Evolutionary conservation across 495 filamentous ascomycete species (phyloP).

Genomic region (Trichoderma erinaceum): DNA sequence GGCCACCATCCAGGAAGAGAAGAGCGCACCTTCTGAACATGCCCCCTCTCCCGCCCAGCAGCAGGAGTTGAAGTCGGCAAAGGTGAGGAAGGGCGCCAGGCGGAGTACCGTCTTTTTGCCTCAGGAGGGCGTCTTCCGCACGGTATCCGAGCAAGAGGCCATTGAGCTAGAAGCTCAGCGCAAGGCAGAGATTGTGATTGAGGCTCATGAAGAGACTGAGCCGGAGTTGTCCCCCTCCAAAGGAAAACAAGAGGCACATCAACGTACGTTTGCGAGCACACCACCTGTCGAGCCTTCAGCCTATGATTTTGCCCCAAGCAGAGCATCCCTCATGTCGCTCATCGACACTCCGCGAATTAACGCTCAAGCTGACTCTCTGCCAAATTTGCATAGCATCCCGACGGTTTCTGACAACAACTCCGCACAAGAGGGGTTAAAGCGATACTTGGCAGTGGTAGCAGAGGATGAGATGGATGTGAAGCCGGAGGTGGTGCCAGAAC

Average conservation of each 20-base stretch:
- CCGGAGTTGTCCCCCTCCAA: constrained; percentile 14
- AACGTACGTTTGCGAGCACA: constrained; percentile 34
- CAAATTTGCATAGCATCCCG: constrained; percentile 29
- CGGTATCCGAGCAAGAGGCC: constrained; percentile 41
- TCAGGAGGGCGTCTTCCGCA: constrained; percentile 47
- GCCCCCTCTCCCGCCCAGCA: neutral
- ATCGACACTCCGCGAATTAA: constrained; percentile 43
- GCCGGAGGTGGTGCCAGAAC: neutral
- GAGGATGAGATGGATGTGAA: neutral
- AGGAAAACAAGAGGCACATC: constrained; percentile 23
- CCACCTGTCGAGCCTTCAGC: constrained; percentile 48
- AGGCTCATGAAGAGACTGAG: constrained; percentile 6
- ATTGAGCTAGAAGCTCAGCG: constrained; percentile 24
- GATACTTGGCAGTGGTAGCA: constrained; percentile 10
- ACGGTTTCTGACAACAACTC: constrained; percentile 18
- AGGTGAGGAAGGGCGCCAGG: constrained; percentile 24
- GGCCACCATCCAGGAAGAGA: neutral
- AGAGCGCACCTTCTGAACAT: neutral
- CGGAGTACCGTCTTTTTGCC: constrained; percentile 43
- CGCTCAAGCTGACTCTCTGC: constrained; percentile 21
- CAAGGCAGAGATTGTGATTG: constrained; percentile 15
- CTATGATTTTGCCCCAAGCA: constrained; percentile 37
- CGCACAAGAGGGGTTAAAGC: constrained; percentile 7
- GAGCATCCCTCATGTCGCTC: constrained; percentile 50
- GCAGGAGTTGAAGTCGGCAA: constrained; percentile 25